Evolutionary conservation across 306 rosid species (phyloP), one percentile per base, ranked within the genome.

Genomic region (Pyrus pyrifolia): DNA sequence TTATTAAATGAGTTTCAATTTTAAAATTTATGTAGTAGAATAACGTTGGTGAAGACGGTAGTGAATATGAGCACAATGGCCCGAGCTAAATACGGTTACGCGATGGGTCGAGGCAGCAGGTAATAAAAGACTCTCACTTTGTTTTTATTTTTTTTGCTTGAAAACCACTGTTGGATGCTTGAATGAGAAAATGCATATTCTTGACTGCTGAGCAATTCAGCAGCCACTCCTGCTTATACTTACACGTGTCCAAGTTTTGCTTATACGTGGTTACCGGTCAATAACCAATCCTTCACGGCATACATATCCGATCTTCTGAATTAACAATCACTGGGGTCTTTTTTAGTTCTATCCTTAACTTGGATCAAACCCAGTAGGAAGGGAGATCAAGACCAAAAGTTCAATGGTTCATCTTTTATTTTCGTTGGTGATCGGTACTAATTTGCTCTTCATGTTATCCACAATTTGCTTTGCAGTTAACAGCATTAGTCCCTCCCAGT

Each of bases 401-500:
- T 53, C 64, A 53, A 82, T 78, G 85, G 69, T 53, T 25, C 42
- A 3, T 68, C 25, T 13, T 69, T 8, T 64, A 1, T 58, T 10
- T 44, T 6, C 35, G 22, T 62, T 53, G 6, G 2, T 75, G 52
- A 22, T 59, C n/a, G 23, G 15, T 19, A 5, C 29, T 52, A 21
- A 38, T 46, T 15, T 57, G n/a, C 52, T 83, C 4, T 38, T 58
- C 58, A 66, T 44, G 42, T 46, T 84, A 11, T 68, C 74, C 23
- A 79, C 29, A 35, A 5, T 30, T 53, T 83, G 81, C 0, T 14
- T 51, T 22, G 83, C 86, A 27, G 66, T 31, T 38, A 89, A 83
- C 73, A 51, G 86, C 63, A 75, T 84, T 15, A 31, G 49, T 29
- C 38, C 69, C 4, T 79, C 77, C 22, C 90, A 86, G 70, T 71